These are phyloP conservation scores for Aspergillus bertholletiae DNA, from an alignment of 495 filamentous ascomycete genomes.

Conservation along the genomic window DNA sequence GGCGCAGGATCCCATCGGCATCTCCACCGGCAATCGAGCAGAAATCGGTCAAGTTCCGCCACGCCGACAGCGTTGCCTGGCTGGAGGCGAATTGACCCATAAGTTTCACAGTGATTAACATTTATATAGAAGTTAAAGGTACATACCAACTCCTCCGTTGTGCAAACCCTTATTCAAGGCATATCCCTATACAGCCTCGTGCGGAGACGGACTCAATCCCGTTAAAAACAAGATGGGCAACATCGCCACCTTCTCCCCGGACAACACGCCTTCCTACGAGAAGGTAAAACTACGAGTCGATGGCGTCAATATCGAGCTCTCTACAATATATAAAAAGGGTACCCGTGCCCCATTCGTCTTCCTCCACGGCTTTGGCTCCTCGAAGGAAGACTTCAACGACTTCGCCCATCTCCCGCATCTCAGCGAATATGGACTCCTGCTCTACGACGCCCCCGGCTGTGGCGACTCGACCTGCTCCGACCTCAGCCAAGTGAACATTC, in stretches of 20 bases:
- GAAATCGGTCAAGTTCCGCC: neutral
- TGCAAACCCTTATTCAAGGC: neutral
- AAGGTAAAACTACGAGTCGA: neutral
- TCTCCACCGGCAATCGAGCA: too few relatives aligned
- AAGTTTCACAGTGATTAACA: too few relatives aligned
- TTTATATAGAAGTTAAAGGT: too few relatives aligned
- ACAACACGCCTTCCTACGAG: neutral
- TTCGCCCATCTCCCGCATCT: conserved; percentile 15
- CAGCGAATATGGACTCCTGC: conserved; percentile 19
- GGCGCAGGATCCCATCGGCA: too few relatives aligned
- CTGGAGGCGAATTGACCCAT: too few relatives aligned
- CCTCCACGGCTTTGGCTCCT: conserved; percentile 29
- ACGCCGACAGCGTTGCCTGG: neutral
- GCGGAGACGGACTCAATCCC: neutral
- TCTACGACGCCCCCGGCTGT: conserved; percentile 27
- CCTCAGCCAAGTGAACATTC: conserved; percentile 21
- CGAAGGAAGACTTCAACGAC: conserved; percentile 30
- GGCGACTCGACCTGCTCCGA: conserved; percentile 17
- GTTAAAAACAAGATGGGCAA: neutral
- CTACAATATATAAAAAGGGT: neutral
- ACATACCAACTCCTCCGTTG: too few relatives aligned
- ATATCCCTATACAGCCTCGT: neutral
- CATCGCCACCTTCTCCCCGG: neutral
- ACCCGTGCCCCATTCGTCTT: conserved; percentile 14
- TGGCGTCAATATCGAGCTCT: neutral